These are phyloP conservation scores for Aspergillus felis DNA, from an alignment of 2,329 filamentous ascomycete species.

Conservation along the genomic window DNA sequence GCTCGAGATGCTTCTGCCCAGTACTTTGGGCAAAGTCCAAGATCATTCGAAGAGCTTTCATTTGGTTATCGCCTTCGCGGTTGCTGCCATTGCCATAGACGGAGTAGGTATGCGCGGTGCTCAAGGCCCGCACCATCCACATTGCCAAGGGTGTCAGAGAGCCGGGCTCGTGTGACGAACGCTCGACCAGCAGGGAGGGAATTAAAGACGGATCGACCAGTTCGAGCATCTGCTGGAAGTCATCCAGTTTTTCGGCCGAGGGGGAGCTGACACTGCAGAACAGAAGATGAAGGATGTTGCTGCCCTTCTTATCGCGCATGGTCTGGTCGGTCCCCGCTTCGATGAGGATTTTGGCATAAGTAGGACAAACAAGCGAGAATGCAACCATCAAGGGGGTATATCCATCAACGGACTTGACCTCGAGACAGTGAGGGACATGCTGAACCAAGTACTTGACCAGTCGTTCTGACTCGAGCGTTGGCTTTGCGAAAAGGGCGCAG, in stretches of 20 bases:
- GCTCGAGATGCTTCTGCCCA: conserved; percentile 40
- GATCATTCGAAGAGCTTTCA: conserved; percentile 48
- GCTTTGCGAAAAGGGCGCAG: conserved; percentile 54
- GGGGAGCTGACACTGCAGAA: conserved; percentile 25
- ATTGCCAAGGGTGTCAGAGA: conserved; percentile 52
- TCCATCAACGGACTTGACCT: conserved; percentile 48
- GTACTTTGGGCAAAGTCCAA: conserved; percentile 55
- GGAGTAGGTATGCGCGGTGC: not conserved
- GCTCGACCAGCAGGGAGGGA: conserved; percentile 28
- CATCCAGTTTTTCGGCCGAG: conserved; percentile 29
- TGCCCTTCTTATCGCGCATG: conserved; percentile 55
- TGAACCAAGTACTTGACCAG: conserved; percentile 65
- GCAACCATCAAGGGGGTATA: conserved; percentile 67
- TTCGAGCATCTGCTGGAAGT: conserved; percentile 58
- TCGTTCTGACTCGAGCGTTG: conserved; percentile 43
- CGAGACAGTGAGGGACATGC: conserved; percentile 57
- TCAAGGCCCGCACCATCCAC: conserved; percentile 43
- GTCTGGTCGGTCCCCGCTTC: conserved; percentile 67
- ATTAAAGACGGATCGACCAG: conserved; percentile 53
- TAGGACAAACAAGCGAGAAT: conserved; percentile 44
- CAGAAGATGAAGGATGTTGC: conserved; percentile 67
- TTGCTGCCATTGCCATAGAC: not conserved
- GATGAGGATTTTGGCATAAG: conserved; percentile 56
- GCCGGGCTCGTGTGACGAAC: conserved; percentile 21
- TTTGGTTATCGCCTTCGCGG: conserved; percentile 24